Conservation (phyloP, 495 filamentous ascomycete genomes). For the Neurospora sp. region DNA sequence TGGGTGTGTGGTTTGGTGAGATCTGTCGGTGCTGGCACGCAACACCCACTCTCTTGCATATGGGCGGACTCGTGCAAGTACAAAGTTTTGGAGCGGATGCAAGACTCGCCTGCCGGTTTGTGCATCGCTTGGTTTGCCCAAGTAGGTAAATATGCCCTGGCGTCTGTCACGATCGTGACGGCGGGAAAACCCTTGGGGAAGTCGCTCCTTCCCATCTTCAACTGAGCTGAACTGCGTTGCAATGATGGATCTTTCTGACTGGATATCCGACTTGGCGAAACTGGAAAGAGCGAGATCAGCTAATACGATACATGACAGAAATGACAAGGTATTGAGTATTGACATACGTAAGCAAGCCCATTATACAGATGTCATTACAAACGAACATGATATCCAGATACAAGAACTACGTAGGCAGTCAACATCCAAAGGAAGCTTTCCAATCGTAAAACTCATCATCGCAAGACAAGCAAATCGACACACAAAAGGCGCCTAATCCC, state of each 20-base stretch:
- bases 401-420: rapidly evolving
- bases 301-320: background rate
- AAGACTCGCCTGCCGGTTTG: too few relatives aligned
- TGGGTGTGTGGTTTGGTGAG: too few relatives aligned
- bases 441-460: background rate
- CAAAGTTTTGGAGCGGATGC: too few relatives aligned
- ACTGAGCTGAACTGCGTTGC: too few relatives aligned
- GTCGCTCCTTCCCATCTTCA: too few relatives aligned
- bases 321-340: background rate
- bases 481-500: background rate
- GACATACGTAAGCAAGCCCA: background rate
- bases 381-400: background rate
- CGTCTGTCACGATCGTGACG: too few relatives aligned
- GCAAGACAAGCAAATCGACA: background rate
- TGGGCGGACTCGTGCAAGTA: background rate
- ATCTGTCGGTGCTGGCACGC: too few relatives aligned
- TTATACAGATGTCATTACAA: background rate
- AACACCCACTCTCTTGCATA: background rate
- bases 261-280: background rate
- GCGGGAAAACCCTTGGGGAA: too few relatives aligned
- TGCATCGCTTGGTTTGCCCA: too few relatives aligned
- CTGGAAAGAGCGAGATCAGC: background rate
- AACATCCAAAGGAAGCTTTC: background rate
- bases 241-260: too few relatives aligned
- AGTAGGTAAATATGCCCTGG: too few relatives aligned